phyloP scores from a whole-genome alignment of 2,329 filamentous ascomycete species.

The Westerdykella ornata region DNA sequence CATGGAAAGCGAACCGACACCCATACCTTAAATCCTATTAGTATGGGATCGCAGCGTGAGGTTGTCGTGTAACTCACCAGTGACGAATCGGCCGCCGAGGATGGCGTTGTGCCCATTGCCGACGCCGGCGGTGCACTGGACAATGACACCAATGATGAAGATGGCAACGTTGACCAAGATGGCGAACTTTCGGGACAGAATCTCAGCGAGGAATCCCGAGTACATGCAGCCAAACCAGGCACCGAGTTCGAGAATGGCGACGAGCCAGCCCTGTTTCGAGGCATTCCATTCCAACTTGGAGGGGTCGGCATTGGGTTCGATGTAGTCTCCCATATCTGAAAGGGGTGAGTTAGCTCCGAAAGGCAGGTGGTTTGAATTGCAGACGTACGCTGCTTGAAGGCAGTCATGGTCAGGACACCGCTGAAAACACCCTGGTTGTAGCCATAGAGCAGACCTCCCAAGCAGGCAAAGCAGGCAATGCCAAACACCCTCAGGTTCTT shows the following conservation, averaged over 20 bases:
- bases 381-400: constrained; percentile 39
- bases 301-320: constrained; percentile 13
- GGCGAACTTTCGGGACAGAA: constrained; percentile 60
- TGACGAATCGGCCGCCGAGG: constrained; percentile 65
- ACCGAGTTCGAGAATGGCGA: constrained; percentile 65
- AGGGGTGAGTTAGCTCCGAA: neutral
- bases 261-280: constrained; percentile 44
- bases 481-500: constrained; percentile 50
- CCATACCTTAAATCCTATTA: constrained; percentile 48
- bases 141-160: constrained; percentile 63
- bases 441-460: constrained; percentile 54
- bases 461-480: constrained; percentile 49
- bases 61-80: constrained; percentile 33
- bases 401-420: constrained; percentile 54
- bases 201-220: constrained; percentile 65
- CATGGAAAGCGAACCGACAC: constrained; percentile 61
- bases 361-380: neutral
- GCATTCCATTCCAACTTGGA: constrained; percentile 24
- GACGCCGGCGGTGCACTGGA: constrained; percentile 58
- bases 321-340: constrained; percentile 40
- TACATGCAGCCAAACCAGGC: constrained; percentile 69
- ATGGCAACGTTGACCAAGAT: constrained; percentile 60
- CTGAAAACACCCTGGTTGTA: constrained; percentile 74
- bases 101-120: constrained; percentile 53
- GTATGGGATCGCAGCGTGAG: constrained; percentile 10